Base-by-base conservation (phyloP, 768 basidiomycete species). In the Rhizopogon vesiculosus region DNA sequence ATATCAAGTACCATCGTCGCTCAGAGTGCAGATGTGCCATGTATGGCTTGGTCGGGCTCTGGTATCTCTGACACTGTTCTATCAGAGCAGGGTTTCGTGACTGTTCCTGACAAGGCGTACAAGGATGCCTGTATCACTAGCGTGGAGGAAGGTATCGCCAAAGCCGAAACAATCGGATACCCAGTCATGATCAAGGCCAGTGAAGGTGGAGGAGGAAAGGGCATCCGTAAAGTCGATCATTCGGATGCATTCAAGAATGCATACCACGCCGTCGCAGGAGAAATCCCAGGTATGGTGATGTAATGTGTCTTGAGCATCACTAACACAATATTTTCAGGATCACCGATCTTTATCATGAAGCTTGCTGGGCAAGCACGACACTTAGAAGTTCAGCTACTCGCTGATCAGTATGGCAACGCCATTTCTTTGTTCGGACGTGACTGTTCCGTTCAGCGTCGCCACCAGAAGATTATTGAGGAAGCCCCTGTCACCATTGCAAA, bases 161-260 rank as follows among this genome's bases (percentile, higher is more conserved):
- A 80, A 65, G 91, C 96, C 0, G 87, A 93, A 68, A 74, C 84
- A 67, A 97, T 99, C 50, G 95, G 96, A 10, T 98, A 83, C 80
- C 97, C 97, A 0, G 85, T 99, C 59, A 99, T 99, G 97, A 98
- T 99, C 77, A 99, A 99, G 78, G 97, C 97, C 5, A 93, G 91
- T 60, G 97, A 99, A 72, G 97, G 97, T 61, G 97, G 97, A 62
- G 97, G 97, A 72, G 97, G 97, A 56, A 99, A 99, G 72, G 97
- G 97, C 74, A 99, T 99, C 57, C 81, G 97, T 53, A 98, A 91
- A 76, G 97, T 99, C 29, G 92, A 96, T 49, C 74, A 76, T 46
- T 76, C 87, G 1, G 91, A 93, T 45, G 82, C 83, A 49, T 98
- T 99, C 80, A 94, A 90, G 75, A 96, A 94, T 66, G 87, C 94